Evolutionary conservation across 2,329 filamentous ascomycete species (phyloP).

Genomic region (Aureobasidium pullulans): DNA sequence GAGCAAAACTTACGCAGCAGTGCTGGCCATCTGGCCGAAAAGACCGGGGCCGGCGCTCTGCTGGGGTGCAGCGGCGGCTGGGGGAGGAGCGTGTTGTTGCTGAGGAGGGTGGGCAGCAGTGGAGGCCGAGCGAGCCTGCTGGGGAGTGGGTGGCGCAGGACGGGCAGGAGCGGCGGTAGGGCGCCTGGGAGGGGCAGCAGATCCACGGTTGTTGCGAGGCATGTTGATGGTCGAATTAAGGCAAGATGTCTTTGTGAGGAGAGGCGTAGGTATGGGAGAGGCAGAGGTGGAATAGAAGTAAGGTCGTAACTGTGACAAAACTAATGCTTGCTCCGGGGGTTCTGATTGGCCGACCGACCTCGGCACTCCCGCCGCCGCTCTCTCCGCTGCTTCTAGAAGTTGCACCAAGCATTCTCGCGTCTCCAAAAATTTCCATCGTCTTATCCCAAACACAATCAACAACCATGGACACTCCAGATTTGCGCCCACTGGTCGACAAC

Average conservation of each 20-base stretch:
- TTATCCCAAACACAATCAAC: constrained; percentile 6
- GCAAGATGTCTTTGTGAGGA: not conserved
- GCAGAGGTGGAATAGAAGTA: not conserved
- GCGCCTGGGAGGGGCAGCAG: constrained; percentile 37
- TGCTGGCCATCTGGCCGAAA: constrained; percentile 95
- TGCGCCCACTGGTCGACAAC: constrained; percentile 64
- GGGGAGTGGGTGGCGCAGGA: constrained; percentile 61
- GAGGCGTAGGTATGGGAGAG: not conserved
- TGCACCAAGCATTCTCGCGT: not conserved
- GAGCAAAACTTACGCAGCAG: constrained; percentile 72
- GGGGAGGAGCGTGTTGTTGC: constrained; percentile 43
- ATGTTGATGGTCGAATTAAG: constrained; percentile 27
- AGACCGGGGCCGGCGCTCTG: constrained; percentile 66
- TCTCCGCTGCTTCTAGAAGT: constrained; percentile 9
- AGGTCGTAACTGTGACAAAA: constrained; percentile 3
- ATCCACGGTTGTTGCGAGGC: constrained; percentile 43
- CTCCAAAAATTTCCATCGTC: constrained; percentile 5
- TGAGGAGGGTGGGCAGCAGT: constrained; percentile 40
- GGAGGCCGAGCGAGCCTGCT: constrained; percentile 45
- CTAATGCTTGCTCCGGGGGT: not conserved
- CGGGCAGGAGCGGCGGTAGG: constrained; percentile 36
- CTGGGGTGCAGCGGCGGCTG: constrained; percentile 32
- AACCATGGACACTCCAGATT: constrained; percentile 49
- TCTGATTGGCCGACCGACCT: constrained; percentile 8
- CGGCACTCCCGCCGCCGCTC: not conserved